phyloP scores from a whole-genome alignment of 2,329 filamentous ascomycete genomes.

The Epichloe glyceriae region DNA sequence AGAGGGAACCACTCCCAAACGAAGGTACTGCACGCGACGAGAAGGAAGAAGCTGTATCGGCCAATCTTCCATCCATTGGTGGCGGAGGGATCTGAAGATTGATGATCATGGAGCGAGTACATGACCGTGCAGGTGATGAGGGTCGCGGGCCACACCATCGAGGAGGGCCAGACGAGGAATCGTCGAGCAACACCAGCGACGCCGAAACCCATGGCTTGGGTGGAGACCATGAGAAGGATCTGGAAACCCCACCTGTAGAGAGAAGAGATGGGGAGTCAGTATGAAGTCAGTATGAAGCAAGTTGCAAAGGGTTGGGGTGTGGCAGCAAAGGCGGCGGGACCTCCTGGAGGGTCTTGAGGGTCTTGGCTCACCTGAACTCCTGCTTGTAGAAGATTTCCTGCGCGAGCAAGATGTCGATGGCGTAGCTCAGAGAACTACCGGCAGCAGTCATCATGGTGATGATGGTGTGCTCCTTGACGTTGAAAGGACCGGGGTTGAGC shows the following conservation, averaged over 20 bases:
- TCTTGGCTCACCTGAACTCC: slow-evolving; percentile 26
- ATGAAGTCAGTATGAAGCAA: slow-evolving; percentile 1
- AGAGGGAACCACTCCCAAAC: slow-evolving; percentile 47
- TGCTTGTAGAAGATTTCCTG: slow-evolving; percentile 37
- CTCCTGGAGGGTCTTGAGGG: too few relatives aligned
- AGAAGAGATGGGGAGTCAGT: slow-evolving; percentile 11
- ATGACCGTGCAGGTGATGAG: slow-evolving; percentile 50
- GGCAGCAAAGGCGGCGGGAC: too few relatives aligned
- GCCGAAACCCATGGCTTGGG: slow-evolving; percentile 50
- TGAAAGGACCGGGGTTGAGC: slow-evolving; percentile 29
- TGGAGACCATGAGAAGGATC: slow-evolving; percentile 45
- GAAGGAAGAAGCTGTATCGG: slow-evolving; percentile 44
- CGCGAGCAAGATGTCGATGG: slow-evolving; percentile 28
- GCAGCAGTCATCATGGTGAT: slow-evolving; percentile 32
- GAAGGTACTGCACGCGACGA: slow-evolving; percentile 36
- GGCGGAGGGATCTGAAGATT: slow-evolving; percentile 34
- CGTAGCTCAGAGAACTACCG: slow-evolving; percentile 21
- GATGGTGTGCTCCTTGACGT: slow-evolving; percentile 37
- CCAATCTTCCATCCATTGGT: slow-evolving; percentile 46
- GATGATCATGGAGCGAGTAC: slow-evolving; percentile 51
- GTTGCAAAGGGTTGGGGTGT: neutral
- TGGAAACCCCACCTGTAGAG: slow-evolving; percentile 34
- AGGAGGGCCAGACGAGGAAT: slow-evolving; percentile 47
- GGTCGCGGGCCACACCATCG: slow-evolving; percentile 52
- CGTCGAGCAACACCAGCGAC: slow-evolving; percentile 46